Conservation (phyloP, 2,329 filamentous ascomycete species). For the Trichoderma asperellum region DNA sequence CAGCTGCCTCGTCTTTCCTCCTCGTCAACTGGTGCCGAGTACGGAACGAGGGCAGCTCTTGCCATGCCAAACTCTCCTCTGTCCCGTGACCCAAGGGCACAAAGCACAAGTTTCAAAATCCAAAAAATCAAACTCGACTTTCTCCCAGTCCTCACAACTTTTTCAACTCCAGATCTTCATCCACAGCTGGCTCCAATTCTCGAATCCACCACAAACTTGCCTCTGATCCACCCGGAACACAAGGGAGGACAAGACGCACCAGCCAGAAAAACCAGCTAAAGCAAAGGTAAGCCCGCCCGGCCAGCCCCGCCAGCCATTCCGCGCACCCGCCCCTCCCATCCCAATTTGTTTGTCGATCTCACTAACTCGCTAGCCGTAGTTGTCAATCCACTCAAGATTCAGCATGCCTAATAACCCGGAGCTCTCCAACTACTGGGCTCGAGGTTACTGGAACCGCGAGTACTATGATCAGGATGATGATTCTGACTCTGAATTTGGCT, state of each 20-base stretch:
- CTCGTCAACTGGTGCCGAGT: background rate
- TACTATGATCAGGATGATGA: background rate
- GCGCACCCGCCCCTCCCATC: conserved; percentile 3
- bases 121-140: background rate
- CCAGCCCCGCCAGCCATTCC: conserved; percentile 13
- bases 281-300: conserved; percentile 1
- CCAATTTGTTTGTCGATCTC: conserved; percentile 9
- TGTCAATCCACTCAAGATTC: background rate
- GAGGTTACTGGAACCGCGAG: background rate
- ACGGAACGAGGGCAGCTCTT: background rate
- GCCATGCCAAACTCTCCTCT: background rate
- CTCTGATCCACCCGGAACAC: background rate
- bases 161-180: background rate
- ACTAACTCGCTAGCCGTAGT: background rate
- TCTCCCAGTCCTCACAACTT: background rate
- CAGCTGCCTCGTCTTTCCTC: background rate
- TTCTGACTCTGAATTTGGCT: background rate
- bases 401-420: background rate
- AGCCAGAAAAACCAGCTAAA: background rate
- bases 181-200: background rate
- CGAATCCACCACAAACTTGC: background rate
- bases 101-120: background rate
- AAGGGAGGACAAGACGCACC: background rate
- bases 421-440: background rate
- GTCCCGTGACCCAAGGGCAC: background rate